A percentile compares a stretch with the other conserved stretches of the same genome.
phyloP scores from a whole-genome alignment of 73 alveolate species.

The Stentor roeselii region DNA sequence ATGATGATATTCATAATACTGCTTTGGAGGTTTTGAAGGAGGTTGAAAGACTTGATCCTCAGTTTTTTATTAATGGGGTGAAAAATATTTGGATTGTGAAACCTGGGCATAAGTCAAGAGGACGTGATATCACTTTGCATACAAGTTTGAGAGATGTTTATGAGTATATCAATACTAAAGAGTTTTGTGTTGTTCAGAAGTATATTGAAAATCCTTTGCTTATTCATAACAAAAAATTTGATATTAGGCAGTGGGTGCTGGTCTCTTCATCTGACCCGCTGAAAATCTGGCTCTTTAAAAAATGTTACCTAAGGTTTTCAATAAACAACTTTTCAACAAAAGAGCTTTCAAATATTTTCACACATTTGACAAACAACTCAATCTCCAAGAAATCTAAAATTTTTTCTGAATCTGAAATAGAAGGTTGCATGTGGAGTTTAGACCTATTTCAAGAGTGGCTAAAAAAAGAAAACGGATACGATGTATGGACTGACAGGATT shows the following conservation, averaged over 20 bases:
- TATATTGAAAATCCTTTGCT: conserved; percentile 71
- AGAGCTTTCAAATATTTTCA: conserved; percentile 32
- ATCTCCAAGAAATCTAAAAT: conserved; percentile 36
- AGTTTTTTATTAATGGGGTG: conserved; percentile 11
- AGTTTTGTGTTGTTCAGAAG: conserved; percentile 63
- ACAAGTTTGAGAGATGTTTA: conserved; percentile 55
- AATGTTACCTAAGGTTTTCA: conserved; percentile 20
- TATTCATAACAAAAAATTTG: conserved; percentile 55
- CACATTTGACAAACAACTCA: conserved; percentile 55
- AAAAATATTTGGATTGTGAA: conserved; percentile 76
- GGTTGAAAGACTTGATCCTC: not conserved
- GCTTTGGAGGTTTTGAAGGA: not conserved
- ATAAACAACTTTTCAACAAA: conserved; percentile 8
- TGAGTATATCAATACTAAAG: conserved; percentile 50
- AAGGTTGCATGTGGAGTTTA: conserved; percentile 94
- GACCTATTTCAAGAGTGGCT: conserved; percentile 66
- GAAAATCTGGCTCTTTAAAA: conserved; percentile 37
- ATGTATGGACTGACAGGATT: conserved; percentile 77
- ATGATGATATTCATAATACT: not conserved
- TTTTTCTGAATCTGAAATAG: conserved; percentile 66
- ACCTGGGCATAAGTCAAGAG: conserved; percentile 75
- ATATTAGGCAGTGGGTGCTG: conserved; percentile 73
- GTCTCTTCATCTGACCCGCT: conserved; percentile 38
- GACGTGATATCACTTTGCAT: conserved; percentile 76
- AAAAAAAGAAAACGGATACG: conserved; percentile 72